Evolutionary conservation across 1,139 yeast genomes (phyloP), one percentile per base, ranked within the genome.

Genomic region (Taphrina confusa): DNA sequence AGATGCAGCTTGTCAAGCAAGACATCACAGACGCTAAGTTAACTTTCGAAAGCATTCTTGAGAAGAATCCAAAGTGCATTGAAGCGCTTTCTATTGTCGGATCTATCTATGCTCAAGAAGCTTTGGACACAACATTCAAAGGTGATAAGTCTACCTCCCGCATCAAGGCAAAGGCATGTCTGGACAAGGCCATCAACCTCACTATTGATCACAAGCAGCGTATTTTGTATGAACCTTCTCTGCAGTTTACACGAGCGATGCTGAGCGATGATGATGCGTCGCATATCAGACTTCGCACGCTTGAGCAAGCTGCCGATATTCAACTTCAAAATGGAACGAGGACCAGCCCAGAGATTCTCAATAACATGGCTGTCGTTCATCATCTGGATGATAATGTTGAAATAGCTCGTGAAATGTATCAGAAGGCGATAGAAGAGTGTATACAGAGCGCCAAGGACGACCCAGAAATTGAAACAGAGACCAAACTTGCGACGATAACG

Each of bases 361-460:
- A 90, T 71, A 92, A 92, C 68, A 77, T 90, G 66, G 98, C 95
- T 47, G 96, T 89, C 8, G 82, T 89, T 72, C 82, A 88, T 64
- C 87, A 87, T 69, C 76, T 83, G 64, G 82, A 80, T 65, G 84
- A 82, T 46, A 82, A 85, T 67, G 75, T 73, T 61, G 83, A 79
- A 2, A 76, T 77, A 27, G 81, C 86, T 0, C 72, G 74, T 34
- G 71, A 75, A 11, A 74, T 74, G 60, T 85, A 87, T 68, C 75
- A 79, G 62, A 69, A 72, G 51, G 89, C 92, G 0, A 69, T 76
- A 33, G 72, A 71, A 8, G 68, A 69, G 44, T 70, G 65, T 75
- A 66, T 65, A 67, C 60, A 57, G 69, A 60, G 73, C 74, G 67
- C n/a, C 68, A 67, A 66, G 70, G 36, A 60, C 57, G 27, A 66